Evolutionary conservation across 768 basidiomycete genomes (phyloP), one percentile per base, ranked within the genome.

Genomic region (Leccinum aurantiacum): DNA sequence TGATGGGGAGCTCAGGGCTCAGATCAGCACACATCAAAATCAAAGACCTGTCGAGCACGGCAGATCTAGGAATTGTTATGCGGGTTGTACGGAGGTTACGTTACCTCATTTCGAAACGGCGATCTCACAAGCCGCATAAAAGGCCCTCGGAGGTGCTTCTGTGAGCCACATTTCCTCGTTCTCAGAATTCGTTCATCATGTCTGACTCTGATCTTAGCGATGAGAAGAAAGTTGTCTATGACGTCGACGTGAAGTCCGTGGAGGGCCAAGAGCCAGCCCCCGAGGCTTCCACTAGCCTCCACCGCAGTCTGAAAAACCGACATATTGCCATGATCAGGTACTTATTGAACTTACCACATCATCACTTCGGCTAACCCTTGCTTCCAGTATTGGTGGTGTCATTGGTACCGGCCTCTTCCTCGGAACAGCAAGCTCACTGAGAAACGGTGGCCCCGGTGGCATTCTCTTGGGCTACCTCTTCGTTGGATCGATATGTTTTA

Each of bases 381-480:
- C 15, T n/a, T 46, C 8, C 53, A 72, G 71, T 61, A 68, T 74
- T 0, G 71, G 68, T 47, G 75, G 78, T 60, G 79, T 78, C 48
- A 79, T 79, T 15, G 80, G 80, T 24, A 80, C 79, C 1, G 69
- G 73, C 27, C 67, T 77, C 17, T 75, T 76, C 63, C 71, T 75
- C 13, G 73, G 72, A 6, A 70, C 72, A 2, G 78, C 71, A 4
- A 48, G 64, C 7, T 70, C 77, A 3, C 71, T 82, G 37, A 56
- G 54, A 53, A 67, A 73, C n/a, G 82, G 80, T 53, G 81, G 82
- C 48, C 81, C 81, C 4, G 15, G 81, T 2, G 81, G 81, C 19
- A 62, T 82, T 41, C 68, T 82, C 11, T 67, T 82, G 22, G 80
- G 71, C 7, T 82, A 82, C 64, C 5, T 71, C 1, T 69, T 74